Percentiles rank a stretch among this genome's conserved stretches.
Evolutionary conservation across 2,329 filamentous ascomycete species (phyloP).

Genomic region (Cercospora zeae-maydis): DNA sequence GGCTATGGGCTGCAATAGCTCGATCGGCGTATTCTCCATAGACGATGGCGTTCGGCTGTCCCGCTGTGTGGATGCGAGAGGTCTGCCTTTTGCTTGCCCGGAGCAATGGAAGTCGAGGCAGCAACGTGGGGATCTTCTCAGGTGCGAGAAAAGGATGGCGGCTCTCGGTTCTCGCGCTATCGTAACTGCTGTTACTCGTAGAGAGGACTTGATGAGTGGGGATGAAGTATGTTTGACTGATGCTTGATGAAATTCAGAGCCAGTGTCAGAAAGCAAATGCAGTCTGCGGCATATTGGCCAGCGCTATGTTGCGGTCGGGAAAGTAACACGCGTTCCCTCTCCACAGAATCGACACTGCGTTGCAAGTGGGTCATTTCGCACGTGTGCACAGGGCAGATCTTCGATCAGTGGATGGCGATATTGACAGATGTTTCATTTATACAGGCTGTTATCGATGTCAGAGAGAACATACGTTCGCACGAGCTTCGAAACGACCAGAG

Average conservation of each 20-base stretch:
- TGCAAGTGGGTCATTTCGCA: not conserved
- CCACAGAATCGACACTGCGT: not conserved
- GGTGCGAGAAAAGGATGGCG: too few species aligned
- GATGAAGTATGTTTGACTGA: too few species aligned
- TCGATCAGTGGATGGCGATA: not conserved
- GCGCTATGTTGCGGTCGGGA: not conserved
- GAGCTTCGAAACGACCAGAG: not conserved
- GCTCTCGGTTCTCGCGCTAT: too few species aligned
- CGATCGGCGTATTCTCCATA: too few species aligned
- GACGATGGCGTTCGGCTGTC: too few species aligned
- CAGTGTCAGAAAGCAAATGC: too few species aligned
- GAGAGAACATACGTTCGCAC: not conserved
- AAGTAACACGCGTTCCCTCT: not conserved
- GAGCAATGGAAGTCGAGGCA: too few species aligned
- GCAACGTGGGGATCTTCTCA: too few species aligned
- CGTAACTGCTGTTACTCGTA: too few species aligned
- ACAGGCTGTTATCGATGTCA: not conserved
- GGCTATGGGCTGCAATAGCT: too few species aligned
- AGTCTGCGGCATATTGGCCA: not conserved
- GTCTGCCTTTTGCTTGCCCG: not conserved
- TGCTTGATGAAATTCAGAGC: too few species aligned
- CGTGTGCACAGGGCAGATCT: not conserved
- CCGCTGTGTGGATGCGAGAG: not conserved
- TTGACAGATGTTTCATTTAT: not conserved
- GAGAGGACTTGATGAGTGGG: too few species aligned